Base-by-base conservation (phyloP, 805 yeast genomes). In the Kodamaea restingae region DNA sequence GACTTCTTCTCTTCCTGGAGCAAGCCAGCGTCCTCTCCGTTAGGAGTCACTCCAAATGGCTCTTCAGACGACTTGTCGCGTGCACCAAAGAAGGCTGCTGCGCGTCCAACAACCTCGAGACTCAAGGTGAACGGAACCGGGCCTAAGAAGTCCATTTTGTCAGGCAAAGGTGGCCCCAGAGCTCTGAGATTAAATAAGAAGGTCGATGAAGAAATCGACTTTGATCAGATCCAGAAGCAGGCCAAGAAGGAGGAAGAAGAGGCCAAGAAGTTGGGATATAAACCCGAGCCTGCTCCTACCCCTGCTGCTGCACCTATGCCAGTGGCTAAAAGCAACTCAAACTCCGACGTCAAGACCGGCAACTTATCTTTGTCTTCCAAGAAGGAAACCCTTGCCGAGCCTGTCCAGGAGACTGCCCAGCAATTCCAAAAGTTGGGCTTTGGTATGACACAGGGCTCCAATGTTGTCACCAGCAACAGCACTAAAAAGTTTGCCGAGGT, bases 1-100 rank as follows among this genome's bases (percentile, higher is more conserved):
- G 96, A 88, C 62, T 93, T 93, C 61, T 93, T 93, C 65, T 76
- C 93, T 39, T 82, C 80, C 56, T 90, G 96, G 93, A 87, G 86
- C 42, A 87, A 87, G 55, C 18, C 20, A 10, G 33, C 20, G 15
- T 32, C 78, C 9, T 71, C 78, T 3, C 80, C 81, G 10, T 46
- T 74, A 43, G 63, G 66, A 26, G 55, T 57, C 20, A 73, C 80
- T 2, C 80, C 80, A 12, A 51, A 48, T 15, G 63, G 61, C 7
- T 55, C 67, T 7, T 49, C 60, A 14, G 72, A 67, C 28, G 73
- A 67, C 37, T 54, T 58, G 31, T 20, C 43, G 3, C 12, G 31
- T 29, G 38, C 38, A 22, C 41, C 40, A 32, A 35, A 35, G 26
- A 21, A 30, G 22, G 38, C 15, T 2, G 22, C 40, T 8, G 31